Evolutionary conservation across 2,329 filamentous ascomycete species (phyloP), one percentile per base, ranked within the genome.

Genomic region (Aspergillus uvarum): DNA sequence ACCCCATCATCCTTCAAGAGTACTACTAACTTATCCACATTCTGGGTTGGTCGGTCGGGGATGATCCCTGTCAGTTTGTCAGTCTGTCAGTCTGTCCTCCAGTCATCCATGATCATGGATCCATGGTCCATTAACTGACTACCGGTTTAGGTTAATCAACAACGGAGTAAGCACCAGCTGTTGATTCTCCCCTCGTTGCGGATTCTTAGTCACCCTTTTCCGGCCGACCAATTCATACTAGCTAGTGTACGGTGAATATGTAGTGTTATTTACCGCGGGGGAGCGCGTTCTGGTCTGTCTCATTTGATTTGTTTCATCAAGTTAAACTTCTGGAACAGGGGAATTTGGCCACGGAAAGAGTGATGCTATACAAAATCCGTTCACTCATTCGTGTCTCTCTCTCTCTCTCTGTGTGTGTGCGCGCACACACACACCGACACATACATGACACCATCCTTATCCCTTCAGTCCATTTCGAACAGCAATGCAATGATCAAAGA

Each of bases 31-130:
- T 22, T 22, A 29, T 10, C 26, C 14, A 35, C 10, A 11, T 16
- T 50, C 19, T n/a, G 14, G 12, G 4, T 58, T 35, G 35, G 32
- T 51, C 47, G 48, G 48, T 51, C 44, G 48, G 35, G 55, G 24
- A 16, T 44, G 38, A 47, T 35, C 22, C 26, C 32, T 47, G 44
- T 48, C 42, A 26, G 44, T 7, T n/a, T 47, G 26, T 48, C 26
- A 47, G 29, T 48, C 53, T 47, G 29, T 11, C 22, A 47, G n/a
- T 47, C 24, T 54, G 52, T 54, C 52, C 47, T 24, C 47, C 47
- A 26, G 19, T 22, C 22, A 22, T 22, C 22, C 22, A 22, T 22
- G 22, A 22, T 22, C 22, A 22, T 22, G 22, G 22, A 22, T 22
- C 22, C 22, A 22, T 22, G 22, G 22, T 54, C 21, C 12, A 29